These are phyloP conservation scores for Colletotrichum sp. DNA, from an alignment of 2,329 filamentous ascomycete species.

Conservation along the genomic window DNA sequence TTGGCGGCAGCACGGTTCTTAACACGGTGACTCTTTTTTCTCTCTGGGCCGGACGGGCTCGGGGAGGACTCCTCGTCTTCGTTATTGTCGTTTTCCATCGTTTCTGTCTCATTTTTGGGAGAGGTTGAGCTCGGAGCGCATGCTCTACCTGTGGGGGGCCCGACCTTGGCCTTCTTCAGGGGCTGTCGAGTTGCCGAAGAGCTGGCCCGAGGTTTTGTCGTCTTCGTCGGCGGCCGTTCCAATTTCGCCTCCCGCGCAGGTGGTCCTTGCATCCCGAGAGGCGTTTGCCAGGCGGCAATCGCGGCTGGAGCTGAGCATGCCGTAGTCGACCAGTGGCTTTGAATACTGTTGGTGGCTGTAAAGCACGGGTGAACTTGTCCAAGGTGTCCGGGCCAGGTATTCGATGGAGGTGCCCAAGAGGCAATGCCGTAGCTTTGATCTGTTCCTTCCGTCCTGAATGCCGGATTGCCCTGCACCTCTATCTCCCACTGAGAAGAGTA, in stretches of 20 bases:
- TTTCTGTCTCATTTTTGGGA: neutral
- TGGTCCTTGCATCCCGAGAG: neutral
- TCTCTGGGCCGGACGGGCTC: neutral
- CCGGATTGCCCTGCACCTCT: neutral
- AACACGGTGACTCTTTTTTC: constrained; percentile 2
- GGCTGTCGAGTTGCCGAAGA: neutral
- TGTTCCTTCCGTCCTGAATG: neutral
- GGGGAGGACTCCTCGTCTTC: neutral
- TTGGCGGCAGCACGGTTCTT: constrained; percentile 20
- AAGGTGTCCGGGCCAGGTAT: neutral
- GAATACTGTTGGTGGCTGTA: neutral
- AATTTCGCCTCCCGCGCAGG: too few relatives aligned
- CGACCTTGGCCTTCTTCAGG: neutral
- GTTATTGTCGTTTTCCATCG: neutral
- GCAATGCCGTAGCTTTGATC: neutral
- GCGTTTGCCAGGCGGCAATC: neutral
- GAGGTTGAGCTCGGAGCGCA: neutral
- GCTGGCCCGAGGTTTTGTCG: neutral
- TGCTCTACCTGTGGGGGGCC: neutral
- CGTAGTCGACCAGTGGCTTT: neutral
- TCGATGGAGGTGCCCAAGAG: neutral
- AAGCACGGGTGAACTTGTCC: neutral
- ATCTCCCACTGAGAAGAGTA: neutral
- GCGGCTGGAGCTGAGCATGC: neutral
- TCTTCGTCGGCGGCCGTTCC: neutral